phyloP scores from a whole-genome alignment of 345 rosid species.

The Gossypium ekmanianum region DNA sequence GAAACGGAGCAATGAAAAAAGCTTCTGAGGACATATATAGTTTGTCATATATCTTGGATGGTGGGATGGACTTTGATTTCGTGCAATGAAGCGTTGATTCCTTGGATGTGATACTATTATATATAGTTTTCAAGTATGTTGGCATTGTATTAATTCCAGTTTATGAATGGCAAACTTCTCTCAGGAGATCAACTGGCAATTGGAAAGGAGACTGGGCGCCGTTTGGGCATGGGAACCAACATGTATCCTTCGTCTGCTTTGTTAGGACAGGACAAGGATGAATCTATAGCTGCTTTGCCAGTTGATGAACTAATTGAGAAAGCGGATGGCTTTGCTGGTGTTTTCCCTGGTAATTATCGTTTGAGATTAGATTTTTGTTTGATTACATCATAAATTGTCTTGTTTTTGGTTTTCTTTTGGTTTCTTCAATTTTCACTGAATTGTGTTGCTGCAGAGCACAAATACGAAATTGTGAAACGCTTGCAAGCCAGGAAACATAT shows the following conservation, averaged over 20 bases:
- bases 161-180: background rate
- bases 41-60: background rate
- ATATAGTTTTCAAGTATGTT: background rate
- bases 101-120: background rate
- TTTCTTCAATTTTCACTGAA: background rate
- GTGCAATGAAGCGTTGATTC: background rate
- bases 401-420: slow-evolving; percentile 8
- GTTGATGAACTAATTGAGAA: slow-evolving; percentile 96
- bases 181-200: slow-evolving; percentile 97
- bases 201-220: slow-evolving; percentile 96
- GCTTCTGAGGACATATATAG: background rate
- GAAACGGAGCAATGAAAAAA: background rate
- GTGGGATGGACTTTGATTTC: background rate
- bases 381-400: background rate
- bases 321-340: slow-evolving; percentile 99
- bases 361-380: slow-evolving; percentile 2
- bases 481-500: slow-evolving; percentile 96
- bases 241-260: slow-evolving; percentile 98
- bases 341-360: slow-evolving; percentile 73
- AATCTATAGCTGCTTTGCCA: slow-evolving; percentile 83
- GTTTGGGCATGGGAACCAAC: slow-evolving; percentile 99
- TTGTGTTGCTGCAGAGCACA: slow-evolving; percentile 62
- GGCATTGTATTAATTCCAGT: background rate
- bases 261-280: slow-evolving; percentile 92
- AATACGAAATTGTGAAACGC: slow-evolving; percentile 93